These are phyloP conservation scores for Selaginella tamariscina DNA, from an alignment of 75 land plant genomes.

Conservation along the genomic window DNA sequence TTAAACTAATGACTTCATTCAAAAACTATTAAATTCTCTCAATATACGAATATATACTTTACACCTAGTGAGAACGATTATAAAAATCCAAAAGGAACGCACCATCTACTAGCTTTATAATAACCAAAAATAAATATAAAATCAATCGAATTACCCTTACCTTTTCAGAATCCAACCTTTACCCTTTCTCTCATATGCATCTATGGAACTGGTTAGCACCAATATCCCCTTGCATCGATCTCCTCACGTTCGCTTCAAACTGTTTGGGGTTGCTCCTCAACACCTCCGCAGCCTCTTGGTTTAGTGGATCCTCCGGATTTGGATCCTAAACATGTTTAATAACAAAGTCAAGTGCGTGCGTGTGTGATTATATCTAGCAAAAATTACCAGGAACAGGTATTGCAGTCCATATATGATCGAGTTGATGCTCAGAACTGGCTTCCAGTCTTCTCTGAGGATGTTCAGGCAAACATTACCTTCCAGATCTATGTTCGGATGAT, in stretches of 20 bases:
- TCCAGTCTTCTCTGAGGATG: conserved; percentile 83
- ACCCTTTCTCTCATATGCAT: conserved; percentile 46
- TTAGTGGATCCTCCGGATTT: conserved; percentile 65
- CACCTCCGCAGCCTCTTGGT: conserved; percentile 63
- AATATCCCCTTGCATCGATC: conserved; percentile 57
- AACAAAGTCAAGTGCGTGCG: not conserved
- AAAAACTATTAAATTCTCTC: too few relatives aligned
- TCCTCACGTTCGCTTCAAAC: conserved; percentile 52
- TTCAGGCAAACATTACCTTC: conserved; percentile 90
- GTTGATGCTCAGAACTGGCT: conserved; percentile 70
- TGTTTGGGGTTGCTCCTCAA: conserved; percentile 45
- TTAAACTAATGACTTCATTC: too few relatives aligned
- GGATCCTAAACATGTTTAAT: conserved; percentile 35
- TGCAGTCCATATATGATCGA: conserved; percentile 65
- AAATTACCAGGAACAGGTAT: conserved; percentile 59
- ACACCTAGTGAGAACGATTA: too few relatives aligned
- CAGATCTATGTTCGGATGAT: conserved; percentile 82
- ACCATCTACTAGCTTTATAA: too few relatives aligned
- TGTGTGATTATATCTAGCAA: not conserved
- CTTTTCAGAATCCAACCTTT: too few relatives aligned
- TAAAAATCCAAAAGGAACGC: too few relatives aligned
- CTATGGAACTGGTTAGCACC: conserved; percentile 41
- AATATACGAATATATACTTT: too few relatives aligned
- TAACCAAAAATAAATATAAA: too few relatives aligned
- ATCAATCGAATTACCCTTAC: too few relatives aligned